Base-by-base conservation (phyloP, 208 protist species). In the Leishmania amazonensis region DNA sequence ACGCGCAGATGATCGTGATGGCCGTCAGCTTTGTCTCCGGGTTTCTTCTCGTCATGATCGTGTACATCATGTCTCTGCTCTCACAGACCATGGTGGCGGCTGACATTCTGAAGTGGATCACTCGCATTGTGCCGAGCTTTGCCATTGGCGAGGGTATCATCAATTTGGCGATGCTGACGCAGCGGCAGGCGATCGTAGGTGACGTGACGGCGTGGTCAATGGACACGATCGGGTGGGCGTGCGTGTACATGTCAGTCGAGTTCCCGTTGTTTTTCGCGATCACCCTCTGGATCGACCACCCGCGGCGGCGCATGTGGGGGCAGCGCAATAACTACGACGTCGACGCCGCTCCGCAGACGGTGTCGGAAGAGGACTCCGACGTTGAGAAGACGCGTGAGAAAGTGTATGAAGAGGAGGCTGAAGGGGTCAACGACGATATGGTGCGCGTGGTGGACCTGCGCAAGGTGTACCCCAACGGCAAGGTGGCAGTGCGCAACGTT, bases 401-500 rank as follows among this genome's bases (percentile, higher is more conserved):
- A n/a, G 87, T 91, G 17, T 87, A 88, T 67, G 42, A 74, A 67
- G 78, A 76, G 64, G 83, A 88, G 40, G 80, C 54, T 35, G 71
- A 86, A 35, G 54, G 75, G 53, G 62, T 79, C 53, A 80, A 88
- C 64, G 71, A 85, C 45, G 90, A 94, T 70, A 84, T 87, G 79
- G 89, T 94, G 24, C 81, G 84, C 38, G 88, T 94, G 54, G 83
- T 87, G 49, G 79, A 91, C 79, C 84, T 92, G 72, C 83, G 83
- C 72, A 92, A 92, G 86, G 78, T 84, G 58, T 91, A 91, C 81
- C 0, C 57, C 17, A 88, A 83, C 53, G 83, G 83, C 57, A 88
- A 92, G 79, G 87, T 73, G 91, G 95, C 86, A 21, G 93, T 97
- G 54, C 85, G 89, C 21, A 90, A 93, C 85, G 40, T 96, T 45